These are phyloP conservation scores for Colletotrichum trifolii DNA, from an alignment of 2,329 filamentous ascomycete species.

Conservation along the genomic window DNA sequence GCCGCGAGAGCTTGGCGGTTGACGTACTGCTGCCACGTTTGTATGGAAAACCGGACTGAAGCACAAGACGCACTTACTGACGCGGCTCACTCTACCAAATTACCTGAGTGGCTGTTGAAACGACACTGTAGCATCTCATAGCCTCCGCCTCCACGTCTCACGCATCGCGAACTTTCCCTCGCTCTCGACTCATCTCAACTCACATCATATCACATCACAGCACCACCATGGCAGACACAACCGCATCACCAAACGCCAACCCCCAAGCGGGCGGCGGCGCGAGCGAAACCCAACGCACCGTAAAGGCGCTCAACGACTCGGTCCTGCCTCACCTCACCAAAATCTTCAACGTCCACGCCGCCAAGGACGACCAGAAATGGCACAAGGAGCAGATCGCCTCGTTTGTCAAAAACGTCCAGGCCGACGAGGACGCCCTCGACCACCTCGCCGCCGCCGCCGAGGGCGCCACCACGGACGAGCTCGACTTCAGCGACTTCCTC, in stretches of 20 bases:
- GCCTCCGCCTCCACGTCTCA: conserved; percentile 21
- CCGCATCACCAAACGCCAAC: conserved; percentile 10
- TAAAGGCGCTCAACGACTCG: conserved; percentile 54
- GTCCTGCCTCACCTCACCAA: conserved; percentile 56
- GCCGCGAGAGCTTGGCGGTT: conserved; percentile 18
- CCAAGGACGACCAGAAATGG: conserved; percentile 55
- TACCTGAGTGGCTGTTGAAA: conserved; percentile 21
- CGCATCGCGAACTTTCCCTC: conserved; percentile 17
- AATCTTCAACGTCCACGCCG: conserved; percentile 59
- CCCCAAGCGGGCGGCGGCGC: conserved; percentile 60
- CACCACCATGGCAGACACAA: conserved; percentile 24
- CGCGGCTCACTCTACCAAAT: conserved; percentile 12
- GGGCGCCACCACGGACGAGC: conserved; percentile 45
- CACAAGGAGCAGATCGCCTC: conserved; percentile 54
- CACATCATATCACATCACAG: conserved; percentile 2
- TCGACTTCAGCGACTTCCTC: conserved; percentile 63
- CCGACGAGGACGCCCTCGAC: conserved; percentile 41
- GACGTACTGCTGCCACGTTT: conserved; percentile 19
- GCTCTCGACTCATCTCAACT: neutral
- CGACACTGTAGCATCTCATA: conserved; percentile 16
- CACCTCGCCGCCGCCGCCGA: conserved; percentile 23
- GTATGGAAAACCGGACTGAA: conserved; percentile 7
- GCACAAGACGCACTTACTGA: neutral
- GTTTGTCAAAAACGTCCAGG: conserved; percentile 61
- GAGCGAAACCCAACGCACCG: conserved; percentile 52